Conservation (phyloP, 73 alveolate species). For the Paramecium octaurelia region DNA sequence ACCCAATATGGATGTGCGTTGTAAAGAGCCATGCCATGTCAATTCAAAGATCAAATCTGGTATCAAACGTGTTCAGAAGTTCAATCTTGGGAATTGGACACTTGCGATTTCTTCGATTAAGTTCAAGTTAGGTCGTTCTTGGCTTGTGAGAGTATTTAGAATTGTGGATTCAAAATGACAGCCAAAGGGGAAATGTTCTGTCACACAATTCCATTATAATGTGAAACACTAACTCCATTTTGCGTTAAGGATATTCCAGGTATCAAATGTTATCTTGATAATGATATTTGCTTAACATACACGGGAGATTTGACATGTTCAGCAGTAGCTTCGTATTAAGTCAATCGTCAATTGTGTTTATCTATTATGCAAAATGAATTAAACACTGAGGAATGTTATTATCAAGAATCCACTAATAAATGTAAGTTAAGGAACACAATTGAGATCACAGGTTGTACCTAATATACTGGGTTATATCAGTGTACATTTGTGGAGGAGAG, state of each 20-base stretch:
- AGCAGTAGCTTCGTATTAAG: not conserved
- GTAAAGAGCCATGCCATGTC: not conserved
- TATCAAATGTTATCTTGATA: not conserved
- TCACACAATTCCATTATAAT: not conserved
- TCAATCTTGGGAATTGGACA: not conserved
- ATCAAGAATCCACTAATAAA: not conserved
- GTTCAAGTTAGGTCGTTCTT: not conserved
- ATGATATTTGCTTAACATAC: not conserved
- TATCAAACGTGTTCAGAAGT: not conserved
- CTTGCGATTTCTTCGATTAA: not conserved
- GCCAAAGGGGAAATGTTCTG: not conserved
- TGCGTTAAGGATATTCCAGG: conserved; percentile 33
- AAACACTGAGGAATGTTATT: not conserved
- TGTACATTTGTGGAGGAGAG: not conserved
- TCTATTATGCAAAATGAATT: not conserved
- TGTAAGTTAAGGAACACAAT: not conserved
- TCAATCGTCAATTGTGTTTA: not conserved
- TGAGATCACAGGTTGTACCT: not conserved
- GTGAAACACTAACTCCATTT: not conserved
- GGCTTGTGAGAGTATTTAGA: not conserved
- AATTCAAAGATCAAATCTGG: not conserved
- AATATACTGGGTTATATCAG: not conserved
- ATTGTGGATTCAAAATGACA: not conserved
- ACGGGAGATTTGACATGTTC: not conserved
- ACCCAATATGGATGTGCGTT: not conserved